Evolutionary conservation across 805 yeast genomes (phyloP).

Genomic region (Candida quercuum): DNA sequence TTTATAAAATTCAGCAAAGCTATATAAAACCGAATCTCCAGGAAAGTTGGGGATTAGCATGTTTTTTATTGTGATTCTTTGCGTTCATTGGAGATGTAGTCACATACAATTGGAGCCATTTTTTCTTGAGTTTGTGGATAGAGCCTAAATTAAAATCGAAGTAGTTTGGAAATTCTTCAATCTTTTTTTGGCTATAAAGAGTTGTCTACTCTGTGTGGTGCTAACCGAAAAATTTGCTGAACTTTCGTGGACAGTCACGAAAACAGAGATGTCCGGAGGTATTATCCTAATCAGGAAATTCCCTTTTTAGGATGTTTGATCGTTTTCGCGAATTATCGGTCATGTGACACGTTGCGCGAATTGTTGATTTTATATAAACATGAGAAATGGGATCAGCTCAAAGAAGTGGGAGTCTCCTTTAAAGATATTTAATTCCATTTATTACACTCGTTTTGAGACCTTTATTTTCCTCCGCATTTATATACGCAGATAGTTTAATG

Average conservation of each 20-base stretch:
- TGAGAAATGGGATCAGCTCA: too few relatives aligned
- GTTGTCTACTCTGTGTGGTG: too few relatives aligned
- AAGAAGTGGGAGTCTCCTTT: too few relatives aligned
- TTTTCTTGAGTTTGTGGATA: constrained; percentile 19
- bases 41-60: too few relatives aligned
- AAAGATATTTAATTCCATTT: too few relatives aligned
- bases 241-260: constrained; percentile 3
- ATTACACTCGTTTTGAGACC: too few relatives aligned
- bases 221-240: not conserved
- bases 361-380: too few relatives aligned
- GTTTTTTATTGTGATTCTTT: too few relatives aligned
- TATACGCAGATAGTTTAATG: too few relatives aligned
- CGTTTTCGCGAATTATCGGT: constrained; percentile 1
- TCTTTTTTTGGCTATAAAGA: too few relatives aligned
- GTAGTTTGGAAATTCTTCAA: constrained; percentile 2
- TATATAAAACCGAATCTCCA: not conserved
- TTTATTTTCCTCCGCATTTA: too few relatives aligned
- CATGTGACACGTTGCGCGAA: not conserved
- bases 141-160: not conserved
- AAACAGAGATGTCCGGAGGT: not conserved
- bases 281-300: not conserved
- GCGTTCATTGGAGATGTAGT: not conserved
- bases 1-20: constrained; percentile 33
- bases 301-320: not conserved
- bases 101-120: constrained; percentile 94